phyloP scores from a whole-genome alignment of 768 basidiomycete genomes.

The Suillus spraguei region DNA sequence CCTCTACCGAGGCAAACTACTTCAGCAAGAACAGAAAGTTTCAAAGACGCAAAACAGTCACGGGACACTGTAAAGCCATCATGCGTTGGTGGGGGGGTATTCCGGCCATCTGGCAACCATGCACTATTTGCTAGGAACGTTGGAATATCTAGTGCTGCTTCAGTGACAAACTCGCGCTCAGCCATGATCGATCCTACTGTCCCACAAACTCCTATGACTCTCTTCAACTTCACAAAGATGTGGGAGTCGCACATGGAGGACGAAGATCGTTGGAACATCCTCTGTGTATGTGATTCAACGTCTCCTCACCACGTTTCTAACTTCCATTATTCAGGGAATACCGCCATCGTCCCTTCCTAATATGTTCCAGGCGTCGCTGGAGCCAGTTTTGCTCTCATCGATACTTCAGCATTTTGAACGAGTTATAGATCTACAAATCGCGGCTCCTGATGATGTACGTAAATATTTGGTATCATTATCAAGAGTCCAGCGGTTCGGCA shows the following conservation, averaged over 20 bases:
- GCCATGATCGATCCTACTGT: constrained; percentile 9
- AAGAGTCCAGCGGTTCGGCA: constrained; percentile 61
- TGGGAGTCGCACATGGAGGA: constrained; percentile 52
- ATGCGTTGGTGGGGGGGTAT: constrained; percentile 71
- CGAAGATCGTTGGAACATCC: constrained; percentile 55
- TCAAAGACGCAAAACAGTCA: constrained; percentile 59
- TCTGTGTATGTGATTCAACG: constrained; percentile 49
- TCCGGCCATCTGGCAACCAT: constrained; percentile 62
- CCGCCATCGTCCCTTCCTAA: constrained; percentile 55
- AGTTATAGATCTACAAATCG: constrained; percentile 26
- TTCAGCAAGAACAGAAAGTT: constrained; percentile 37
- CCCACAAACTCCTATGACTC: constrained; percentile 40
- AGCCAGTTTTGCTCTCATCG: constrained; percentile 60
- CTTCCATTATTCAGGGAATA: constrained; percentile 45
- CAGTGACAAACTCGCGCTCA: constrained; percentile 7
- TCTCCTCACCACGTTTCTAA: not conserved
- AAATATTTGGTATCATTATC: constrained; percentile 57
- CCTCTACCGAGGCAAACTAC: constrained; percentile 13
- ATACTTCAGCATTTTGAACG: constrained; percentile 54
- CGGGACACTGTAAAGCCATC: constrained; percentile 48
- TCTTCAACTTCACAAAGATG: constrained; percentile 63
- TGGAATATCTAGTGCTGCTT: constrained; percentile 11
- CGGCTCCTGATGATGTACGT: constrained; percentile 27
- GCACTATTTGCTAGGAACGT: constrained; percentile 51
- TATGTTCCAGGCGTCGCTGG: constrained; percentile 72